These are phyloP conservation scores for Stemphylium lycopersici DNA, from an alignment of 2,329 filamentous ascomycete genomes.

Conservation along the genomic window DNA sequence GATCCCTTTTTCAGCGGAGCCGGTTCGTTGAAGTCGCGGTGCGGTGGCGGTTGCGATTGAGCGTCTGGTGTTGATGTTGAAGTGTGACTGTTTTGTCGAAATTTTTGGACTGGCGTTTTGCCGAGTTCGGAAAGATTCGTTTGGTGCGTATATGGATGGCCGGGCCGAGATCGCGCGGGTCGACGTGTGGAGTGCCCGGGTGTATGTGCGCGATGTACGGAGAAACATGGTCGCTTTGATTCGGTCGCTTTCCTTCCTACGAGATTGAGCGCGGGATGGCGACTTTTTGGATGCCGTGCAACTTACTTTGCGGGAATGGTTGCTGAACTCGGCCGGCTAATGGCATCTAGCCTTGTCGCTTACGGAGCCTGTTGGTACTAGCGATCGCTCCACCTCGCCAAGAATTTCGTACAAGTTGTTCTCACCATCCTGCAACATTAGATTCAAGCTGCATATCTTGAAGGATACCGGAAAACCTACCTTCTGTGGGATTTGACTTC, in stretches of 20 bases:
- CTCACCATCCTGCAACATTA: neutral
- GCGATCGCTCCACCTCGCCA: neutral
- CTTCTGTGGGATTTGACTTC: too few relatives aligned
- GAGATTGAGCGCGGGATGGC: constrained; percentile 18
- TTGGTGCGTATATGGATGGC: constrained; percentile 20
- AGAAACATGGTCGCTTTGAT: constrained; percentile 26
- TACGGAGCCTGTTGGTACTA: constrained; percentile 8
- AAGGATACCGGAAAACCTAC: too few relatives aligned
- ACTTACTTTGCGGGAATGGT: constrained; percentile 16
- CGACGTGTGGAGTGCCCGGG: constrained; percentile 23
- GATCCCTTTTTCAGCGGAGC: constrained; percentile 25
- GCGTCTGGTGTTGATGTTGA: constrained; percentile 19
- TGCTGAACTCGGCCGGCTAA: constrained; percentile 32
- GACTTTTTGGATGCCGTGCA: constrained; percentile 14
- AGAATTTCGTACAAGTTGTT: neutral
- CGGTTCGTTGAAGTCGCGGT: constrained; percentile 26
- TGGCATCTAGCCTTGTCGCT: constrained; percentile 19
- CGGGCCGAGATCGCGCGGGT: constrained; percentile 28
- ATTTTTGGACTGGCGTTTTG: constrained; percentile 38
- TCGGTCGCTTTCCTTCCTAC: neutral
- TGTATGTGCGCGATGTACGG: constrained; percentile 23
- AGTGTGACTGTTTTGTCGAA: constrained; percentile 32
- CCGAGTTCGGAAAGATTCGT: constrained; percentile 39
- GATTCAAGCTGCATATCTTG: too few relatives aligned
- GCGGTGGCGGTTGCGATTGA: constrained; percentile 24